phyloP scores from a whole-genome alignment of 305 asterid genomes.

The Fraxinus nigra region DNA sequence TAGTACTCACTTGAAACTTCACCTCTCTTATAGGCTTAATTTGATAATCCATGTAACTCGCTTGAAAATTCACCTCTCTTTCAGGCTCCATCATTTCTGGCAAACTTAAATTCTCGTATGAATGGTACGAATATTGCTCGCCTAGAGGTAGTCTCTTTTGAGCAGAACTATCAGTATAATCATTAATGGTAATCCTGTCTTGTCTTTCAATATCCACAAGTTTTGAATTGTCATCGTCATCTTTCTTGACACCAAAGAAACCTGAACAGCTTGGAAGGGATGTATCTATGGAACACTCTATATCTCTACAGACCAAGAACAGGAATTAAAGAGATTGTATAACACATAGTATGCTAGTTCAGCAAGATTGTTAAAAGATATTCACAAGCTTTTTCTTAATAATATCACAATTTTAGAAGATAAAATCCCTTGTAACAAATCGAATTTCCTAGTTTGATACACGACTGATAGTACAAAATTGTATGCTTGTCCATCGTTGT shows the following conservation, averaged over 20 bases:
- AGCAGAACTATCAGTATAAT: constrained; percentile 39
- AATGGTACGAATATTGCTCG: constrained; percentile 44
- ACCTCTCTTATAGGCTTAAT: constrained; percentile 42
- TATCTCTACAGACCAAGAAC: constrained; percentile 36
- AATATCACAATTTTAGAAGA: background rate
- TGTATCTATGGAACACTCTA: constrained; percentile 47
- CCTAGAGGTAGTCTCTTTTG: constrained; percentile 45
- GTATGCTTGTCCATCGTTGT: background rate
- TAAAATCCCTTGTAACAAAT: background rate
- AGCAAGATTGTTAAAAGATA: background rate
- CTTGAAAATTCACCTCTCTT: constrained; percentile 47
- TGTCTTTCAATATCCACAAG: constrained; percentile 39
- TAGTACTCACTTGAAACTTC: constrained; percentile 39
- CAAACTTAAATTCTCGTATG: constrained; percentile 41
- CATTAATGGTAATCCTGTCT: constrained; percentile 49
- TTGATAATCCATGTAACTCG: constrained; percentile 45
- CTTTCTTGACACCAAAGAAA: constrained; percentile 40
- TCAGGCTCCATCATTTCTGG: constrained; percentile 50
- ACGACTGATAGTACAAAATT: background rate
- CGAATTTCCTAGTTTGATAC: background rate
- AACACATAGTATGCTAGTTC: background rate
- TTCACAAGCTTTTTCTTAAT: background rate
- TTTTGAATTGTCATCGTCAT: constrained; percentile 38
- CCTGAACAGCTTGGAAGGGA: constrained; percentile 44
- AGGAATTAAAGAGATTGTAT: background rate